Percentiles rank a stretch among this genome's conserved stretches.
Evolutionary conservation across 441 rosid genomes (phyloP).

Genomic region (Raphanus hybrid): DNA sequence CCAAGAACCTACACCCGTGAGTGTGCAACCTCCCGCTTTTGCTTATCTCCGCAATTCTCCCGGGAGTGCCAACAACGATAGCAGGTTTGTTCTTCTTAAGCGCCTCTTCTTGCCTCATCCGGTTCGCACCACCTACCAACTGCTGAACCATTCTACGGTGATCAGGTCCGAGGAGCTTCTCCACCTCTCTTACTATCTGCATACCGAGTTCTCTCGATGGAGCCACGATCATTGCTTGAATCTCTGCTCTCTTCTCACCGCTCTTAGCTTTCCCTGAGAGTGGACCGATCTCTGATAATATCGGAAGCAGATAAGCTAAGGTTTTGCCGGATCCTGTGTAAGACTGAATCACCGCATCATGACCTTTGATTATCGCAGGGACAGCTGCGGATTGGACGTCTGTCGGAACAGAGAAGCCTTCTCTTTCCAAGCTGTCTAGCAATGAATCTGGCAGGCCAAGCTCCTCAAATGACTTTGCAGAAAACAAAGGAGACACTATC

Average conservation of each 20-base stretch:
- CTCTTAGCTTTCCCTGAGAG: slow-evolving; percentile 46
- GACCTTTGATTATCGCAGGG: slow-evolving; percentile 72
- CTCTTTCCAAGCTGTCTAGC: slow-evolving; percentile 70
- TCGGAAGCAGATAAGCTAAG: slow-evolving; percentile 74
- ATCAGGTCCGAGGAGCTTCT: slow-evolving; percentile 80
- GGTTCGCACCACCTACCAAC: slow-evolving; percentile 95
- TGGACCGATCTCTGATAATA: slow-evolving; percentile 80
- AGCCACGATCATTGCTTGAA: slow-evolving; percentile 89
- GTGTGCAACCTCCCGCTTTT: slow-evolving; percentile 90
- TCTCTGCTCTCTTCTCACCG: slow-evolving; percentile 54
- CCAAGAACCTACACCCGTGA: slow-evolving; percentile 81
- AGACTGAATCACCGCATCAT: slow-evolving; percentile 87
- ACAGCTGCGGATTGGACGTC: slow-evolving; percentile 90
- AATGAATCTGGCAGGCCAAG: slow-evolving; percentile 75
- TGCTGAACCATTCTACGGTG: slow-evolving; percentile 88
- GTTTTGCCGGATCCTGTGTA: slow-evolving; percentile 97
- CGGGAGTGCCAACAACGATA: slow-evolving; percentile 92
- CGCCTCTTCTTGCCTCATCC: slow-evolving; percentile 94
- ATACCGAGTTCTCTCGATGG: slow-evolving; percentile 93
- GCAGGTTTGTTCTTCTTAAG: slow-evolving; percentile 89
- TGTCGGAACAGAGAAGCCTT: slow-evolving; percentile 78
- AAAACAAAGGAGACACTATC: slow-evolving; percentile 60
- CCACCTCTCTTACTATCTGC: slow-evolving; percentile 94
- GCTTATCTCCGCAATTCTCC: slow-evolving; percentile 90
- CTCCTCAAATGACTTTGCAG: slow-evolving; percentile 82